A percentile compares a stretch with the other conserved stretches of the same genome.
Conservation (phyloP, 2,329 filamentous ascomycete genomes). For the Furcasterigmium furcatum region DNA sequence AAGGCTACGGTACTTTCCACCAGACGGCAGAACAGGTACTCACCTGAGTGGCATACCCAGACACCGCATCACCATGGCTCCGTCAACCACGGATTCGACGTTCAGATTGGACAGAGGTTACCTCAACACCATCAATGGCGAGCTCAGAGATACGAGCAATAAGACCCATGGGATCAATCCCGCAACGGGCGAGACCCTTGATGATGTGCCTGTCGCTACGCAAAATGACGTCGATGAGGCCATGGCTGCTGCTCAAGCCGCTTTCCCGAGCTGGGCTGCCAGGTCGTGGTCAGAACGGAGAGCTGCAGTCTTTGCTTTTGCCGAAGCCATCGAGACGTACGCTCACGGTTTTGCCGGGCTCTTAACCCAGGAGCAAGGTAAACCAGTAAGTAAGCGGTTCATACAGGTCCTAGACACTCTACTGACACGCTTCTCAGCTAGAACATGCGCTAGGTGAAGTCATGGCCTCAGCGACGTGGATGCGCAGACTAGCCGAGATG, state of each 20-base stretch:
- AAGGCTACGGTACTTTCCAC: no score
- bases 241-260: constrained; percentile 42
- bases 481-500: constrained; percentile 2
- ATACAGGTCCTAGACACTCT: no score
- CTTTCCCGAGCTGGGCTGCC: constrained; percentile 36
- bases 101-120: no score
- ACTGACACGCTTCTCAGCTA: constrained; percentile 3
- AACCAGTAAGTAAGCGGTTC: constrained; percentile 14
- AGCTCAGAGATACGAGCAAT: constrained; percentile 37
- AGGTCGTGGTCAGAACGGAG: constrained; percentile 26
- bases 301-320: constrained; percentile 14
- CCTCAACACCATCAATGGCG: constrained; percentile 46
- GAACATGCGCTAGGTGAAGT: constrained; percentile 8
- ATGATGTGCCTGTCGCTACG: constrained; percentile 45
- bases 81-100: no score
- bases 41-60: no score
- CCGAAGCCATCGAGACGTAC: constrained; percentile 12
- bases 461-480: constrained; percentile 4
- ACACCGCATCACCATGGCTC: no score
- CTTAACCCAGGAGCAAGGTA: constrained; percentile 15
- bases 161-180: constrained; percentile 49
- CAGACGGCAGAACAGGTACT: no score
- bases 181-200: constrained; percentile 41
- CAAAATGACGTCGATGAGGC: constrained; percentile 46
- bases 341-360: constrained; percentile 6